These are phyloP conservation scores for Borovskyia barvae DNA, from an alignment of 208 protist species.

Conservation along the genomic window DNA sequence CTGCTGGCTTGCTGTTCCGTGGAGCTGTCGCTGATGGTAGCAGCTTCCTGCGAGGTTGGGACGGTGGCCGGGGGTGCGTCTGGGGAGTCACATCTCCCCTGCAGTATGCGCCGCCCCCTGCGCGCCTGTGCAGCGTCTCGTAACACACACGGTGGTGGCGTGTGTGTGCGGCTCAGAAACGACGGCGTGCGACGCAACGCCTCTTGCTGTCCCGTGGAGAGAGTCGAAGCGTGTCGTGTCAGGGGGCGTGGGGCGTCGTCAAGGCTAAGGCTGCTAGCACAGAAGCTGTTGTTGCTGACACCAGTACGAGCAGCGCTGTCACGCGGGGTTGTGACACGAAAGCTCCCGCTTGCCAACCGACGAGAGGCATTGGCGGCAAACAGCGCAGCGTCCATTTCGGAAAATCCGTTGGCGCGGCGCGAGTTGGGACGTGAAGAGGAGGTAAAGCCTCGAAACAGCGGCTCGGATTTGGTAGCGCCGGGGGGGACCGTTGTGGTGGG, in stretches of 20 bases:
- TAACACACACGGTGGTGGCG: slow-evolving; percentile 33
- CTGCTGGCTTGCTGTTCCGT: too few species aligned
- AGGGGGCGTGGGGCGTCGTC: slow-evolving; percentile 21
- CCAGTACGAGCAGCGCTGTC: too few species aligned
- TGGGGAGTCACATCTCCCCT: not conserved
- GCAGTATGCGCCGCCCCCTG: slow-evolving; percentile 8
- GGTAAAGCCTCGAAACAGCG: too few species aligned
- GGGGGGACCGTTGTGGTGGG: too few species aligned
- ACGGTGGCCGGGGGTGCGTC: slow-evolving; percentile 1
- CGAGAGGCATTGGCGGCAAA: too few species aligned
- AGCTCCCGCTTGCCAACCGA: too few species aligned
- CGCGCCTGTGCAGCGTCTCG: slow-evolving; percentile 12
- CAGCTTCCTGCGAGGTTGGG: too few species aligned
- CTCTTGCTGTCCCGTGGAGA: slow-evolving; percentile 31
- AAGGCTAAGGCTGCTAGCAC: slow-evolving; percentile 4
- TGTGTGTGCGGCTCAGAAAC: slow-evolving; percentile 34
- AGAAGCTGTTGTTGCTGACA: not conserved
- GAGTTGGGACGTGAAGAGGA: too few species aligned
- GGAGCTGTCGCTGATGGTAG: slow-evolving; percentile 7
- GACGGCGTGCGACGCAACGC: slow-evolving; percentile 30
- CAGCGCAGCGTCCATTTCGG: too few species aligned
- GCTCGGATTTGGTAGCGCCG: too few species aligned
- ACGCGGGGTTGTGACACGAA: too few species aligned
- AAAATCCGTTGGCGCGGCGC: too few species aligned
- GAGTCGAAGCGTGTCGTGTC: slow-evolving; percentile 33